Evolutionary conservation across 371 early-diverging fungal genomes (phyloP).

Genomic region (Cokeromyces recurvatus): DNA sequence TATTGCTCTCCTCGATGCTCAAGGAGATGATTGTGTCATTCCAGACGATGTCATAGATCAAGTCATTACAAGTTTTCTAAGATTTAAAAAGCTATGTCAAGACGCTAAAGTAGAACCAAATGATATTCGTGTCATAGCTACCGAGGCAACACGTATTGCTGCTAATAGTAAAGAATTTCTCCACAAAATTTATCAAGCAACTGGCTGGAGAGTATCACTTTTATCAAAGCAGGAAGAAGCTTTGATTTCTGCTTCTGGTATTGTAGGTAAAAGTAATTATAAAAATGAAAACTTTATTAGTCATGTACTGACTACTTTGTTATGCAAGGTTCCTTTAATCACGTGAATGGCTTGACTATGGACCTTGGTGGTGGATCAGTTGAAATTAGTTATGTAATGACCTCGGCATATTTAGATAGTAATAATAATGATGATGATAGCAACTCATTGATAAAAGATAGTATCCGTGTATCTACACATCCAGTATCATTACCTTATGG

Average conservation of each 20-base stretch:
- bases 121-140: constrained; percentile 55
- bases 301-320: background rate
- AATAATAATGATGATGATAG: too few species aligned
- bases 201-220: constrained; percentile 49
- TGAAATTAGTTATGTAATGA: constrained; percentile 56
- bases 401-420: background rate
- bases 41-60: constrained; percentile 48
- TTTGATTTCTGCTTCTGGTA: constrained; percentile 56
- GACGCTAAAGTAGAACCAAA: constrained; percentile 35
- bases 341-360: constrained; percentile 57
- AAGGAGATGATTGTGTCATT: constrained; percentile 41
- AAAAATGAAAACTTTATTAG: background rate
- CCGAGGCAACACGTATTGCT: constrained; percentile 61
- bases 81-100: constrained; percentile 50
- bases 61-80: constrained; percentile 48
- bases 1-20: constrained; percentile 56
- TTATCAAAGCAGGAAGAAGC: constrained; percentile 55
- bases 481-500: constrained; percentile 66
- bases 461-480: constrained; percentile 32
- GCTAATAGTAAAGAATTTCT: constrained; percentile 50
- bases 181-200: constrained; percentile 39
- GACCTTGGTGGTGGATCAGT: constrained; percentile 65
- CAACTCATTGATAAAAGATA: too few species aligned
- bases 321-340: constrained; percentile 46
- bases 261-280: constrained; percentile 35